These are phyloP conservation scores for Pestalotiopsis fici DNA, from an alignment of 2,329 filamentous ascomycete species.

Conservation along the genomic window DNA sequence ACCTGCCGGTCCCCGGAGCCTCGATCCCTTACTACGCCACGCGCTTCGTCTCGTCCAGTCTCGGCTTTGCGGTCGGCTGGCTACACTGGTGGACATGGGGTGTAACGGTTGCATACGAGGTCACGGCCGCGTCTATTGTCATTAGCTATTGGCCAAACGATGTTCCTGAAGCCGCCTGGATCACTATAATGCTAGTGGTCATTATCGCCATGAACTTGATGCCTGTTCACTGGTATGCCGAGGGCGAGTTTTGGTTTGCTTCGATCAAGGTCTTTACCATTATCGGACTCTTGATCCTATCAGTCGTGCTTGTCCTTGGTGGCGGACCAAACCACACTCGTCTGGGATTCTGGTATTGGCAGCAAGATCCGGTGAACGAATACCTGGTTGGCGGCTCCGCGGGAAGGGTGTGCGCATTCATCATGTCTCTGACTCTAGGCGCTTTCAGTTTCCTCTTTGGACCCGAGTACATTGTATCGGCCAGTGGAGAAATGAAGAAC, in stretches of 20 bases:
- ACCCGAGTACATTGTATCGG: slow-evolving; percentile 27
- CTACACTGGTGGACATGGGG: slow-evolving; percentile 45
- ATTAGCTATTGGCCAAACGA: slow-evolving; percentile 37
- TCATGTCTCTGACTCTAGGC: slow-evolving; percentile 1
- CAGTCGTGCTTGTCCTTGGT: slow-evolving; percentile 45
- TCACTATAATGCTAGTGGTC: slow-evolving; percentile 39
- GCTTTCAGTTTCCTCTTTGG: slow-evolving; percentile 22
- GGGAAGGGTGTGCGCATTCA: slow-evolving; percentile 22
- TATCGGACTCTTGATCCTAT: slow-evolving; percentile 47
- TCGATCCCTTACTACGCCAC: slow-evolving; percentile 21
- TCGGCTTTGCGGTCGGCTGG: slow-evolving; percentile 38
- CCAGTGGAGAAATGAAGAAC: slow-evolving; percentile 7
- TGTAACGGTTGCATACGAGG: slow-evolving; percentile 43
- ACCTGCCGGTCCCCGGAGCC: slow-evolving; percentile 15
- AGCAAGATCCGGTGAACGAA: slow-evolving; percentile 26
- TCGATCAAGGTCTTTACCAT: slow-evolving; percentile 51
- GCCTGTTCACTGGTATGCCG: slow-evolving; percentile 46
- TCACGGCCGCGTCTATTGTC: slow-evolving; percentile 43
- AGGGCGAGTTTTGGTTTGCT: slow-evolving; percentile 52
- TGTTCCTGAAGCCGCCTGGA: slow-evolving; percentile 37
- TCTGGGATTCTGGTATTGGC: slow-evolving; percentile 42
- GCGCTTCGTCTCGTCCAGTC: slow-evolving; percentile 21
- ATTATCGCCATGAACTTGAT: slow-evolving; percentile 40
- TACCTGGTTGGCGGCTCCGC: slow-evolving; percentile 17
- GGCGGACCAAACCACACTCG: slow-evolving; percentile 43